These are phyloP conservation scores for Annulohypoxylon stygium DNA, from an alignment of 495 filamentous ascomycete genomes.

Conservation along the genomic window DNA sequence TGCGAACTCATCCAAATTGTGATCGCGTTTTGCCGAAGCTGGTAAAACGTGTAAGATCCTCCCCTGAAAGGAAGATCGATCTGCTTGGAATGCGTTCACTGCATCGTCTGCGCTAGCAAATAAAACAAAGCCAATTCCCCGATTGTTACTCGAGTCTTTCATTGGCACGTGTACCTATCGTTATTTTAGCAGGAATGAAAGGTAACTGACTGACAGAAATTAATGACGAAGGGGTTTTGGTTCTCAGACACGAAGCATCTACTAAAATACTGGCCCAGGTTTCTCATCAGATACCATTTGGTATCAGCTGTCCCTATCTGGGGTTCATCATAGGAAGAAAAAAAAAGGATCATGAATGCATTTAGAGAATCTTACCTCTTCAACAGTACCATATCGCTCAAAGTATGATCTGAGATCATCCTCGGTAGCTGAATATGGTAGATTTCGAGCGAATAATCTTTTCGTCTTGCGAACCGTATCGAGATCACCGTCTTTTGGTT, in stretches of 20 bases:
- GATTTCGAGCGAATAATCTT: slow-evolving; percentile 88
- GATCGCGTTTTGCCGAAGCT: slow-evolving; percentile 81
- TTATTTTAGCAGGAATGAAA: slow-evolving; percentile 51
- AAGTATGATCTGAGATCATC: slow-evolving; percentile 81
- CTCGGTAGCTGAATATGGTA: slow-evolving; percentile 83
- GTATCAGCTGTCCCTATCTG: slow-evolving; percentile 99
- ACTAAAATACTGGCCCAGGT: slow-evolving; percentile 73
- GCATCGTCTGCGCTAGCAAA: slow-evolving; percentile 78
- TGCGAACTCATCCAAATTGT: slow-evolving; percentile 85
- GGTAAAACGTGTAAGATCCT: slow-evolving; percentile 90
- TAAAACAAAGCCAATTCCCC: slow-evolving; percentile 79
- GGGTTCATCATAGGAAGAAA: slow-evolving; percentile 85
- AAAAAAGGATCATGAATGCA: slow-evolving; percentile 18
- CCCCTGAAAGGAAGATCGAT: slow-evolving; percentile 89
- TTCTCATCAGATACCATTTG: slow-evolving; percentile 67
- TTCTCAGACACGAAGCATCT: slow-evolving; percentile 69
- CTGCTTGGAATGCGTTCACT: slow-evolving; percentile 78
- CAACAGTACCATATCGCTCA: slow-evolving; percentile 74
- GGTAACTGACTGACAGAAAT: slow-evolving; percentile 37
- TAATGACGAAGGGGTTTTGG: slow-evolving; percentile 47
- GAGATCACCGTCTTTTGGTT: slow-evolving; percentile 52
- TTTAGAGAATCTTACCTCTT: slow-evolving; percentile 79
- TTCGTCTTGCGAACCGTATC: slow-evolving; percentile 69
- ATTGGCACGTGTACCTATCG: slow-evolving; percentile 51
- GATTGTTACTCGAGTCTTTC: slow-evolving; percentile 45